Evolutionary conservation across 805 yeast species (phyloP), one percentile per base, ranked within the genome.

Genomic region (Zygosaccharomyces gambellarensis): DNA sequence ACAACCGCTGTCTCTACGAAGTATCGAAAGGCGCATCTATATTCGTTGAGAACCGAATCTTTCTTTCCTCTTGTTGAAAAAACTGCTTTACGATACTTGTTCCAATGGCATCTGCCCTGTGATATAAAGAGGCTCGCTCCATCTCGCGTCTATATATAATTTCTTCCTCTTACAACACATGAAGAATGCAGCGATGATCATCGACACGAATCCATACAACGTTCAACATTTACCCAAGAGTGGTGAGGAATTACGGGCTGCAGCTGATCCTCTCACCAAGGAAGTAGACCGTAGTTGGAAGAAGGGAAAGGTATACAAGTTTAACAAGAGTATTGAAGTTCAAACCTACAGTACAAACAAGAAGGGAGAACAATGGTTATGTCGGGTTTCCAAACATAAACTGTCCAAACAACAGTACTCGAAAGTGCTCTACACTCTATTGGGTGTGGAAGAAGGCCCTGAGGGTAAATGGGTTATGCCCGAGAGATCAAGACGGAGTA

Each of bases 331-430:
- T 27, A 61, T 62, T 28, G 51, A 54, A 2, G 72, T 68, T 22
- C 65, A 66, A n/a, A 67, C 71, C 0, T 69, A 64, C 50, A 53
- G 60, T 30, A 57, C 63, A 2, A 58, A 59, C 2, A 49, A 57
- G 5, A 61, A 54, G 11, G 49, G 52, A 1, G 74, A 70, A 17
- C 63, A 58, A 45, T 71, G 75, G 75, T 49, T 69, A 25, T 56
- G 70, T 5, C 60, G 75, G 19, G 55, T 55, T 5, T 64, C 70
- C 23, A 46, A 46, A 11, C 69, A 67, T 43, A 46, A 50, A 1
- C 39, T 53, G 12, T 44, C 51, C n/a, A 47, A 46, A 25, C 43
- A 47, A 11, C 36, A 46, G 0, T 69, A 65, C 47, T 61, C 56
- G 0, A 52, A 56, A 12, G 53, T 69, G 39, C 53, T 67, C 3